phyloP scores from a whole-genome alignment of 169 alveolate species.

The Eimeria nieschulzi region DNA sequence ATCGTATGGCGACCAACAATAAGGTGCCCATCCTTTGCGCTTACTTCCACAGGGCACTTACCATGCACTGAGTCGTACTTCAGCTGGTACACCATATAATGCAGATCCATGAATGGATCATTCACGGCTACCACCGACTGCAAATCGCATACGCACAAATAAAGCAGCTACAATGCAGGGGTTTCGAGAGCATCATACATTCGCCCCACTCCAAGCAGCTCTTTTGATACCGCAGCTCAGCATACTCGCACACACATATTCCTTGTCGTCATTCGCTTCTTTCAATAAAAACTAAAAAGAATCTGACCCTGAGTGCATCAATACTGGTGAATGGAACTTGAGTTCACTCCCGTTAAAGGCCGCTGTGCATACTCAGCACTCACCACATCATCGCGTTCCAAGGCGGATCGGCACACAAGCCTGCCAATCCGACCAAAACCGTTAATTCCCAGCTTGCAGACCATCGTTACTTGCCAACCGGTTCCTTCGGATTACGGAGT shows the following conservation, averaged over 20 bases:
- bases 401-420: conserved; percentile 96
- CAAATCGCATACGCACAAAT: neutral
- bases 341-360: neutral
- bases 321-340: neutral
- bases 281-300: no score
- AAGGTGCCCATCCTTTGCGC: conserved; percentile 85
- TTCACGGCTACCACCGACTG: conserved; percentile 94
- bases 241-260: no score
- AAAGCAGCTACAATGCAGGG: neutral
- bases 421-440: conserved; percentile 99
- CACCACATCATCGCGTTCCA: conserved; percentile 83
- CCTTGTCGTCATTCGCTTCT: no score
- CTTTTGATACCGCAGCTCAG: no score
- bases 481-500: no score
- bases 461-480: conserved; percentile 76
- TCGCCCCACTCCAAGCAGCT: no score
- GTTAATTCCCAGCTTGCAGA: conserved; percentile 95
- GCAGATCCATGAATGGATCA: conserved; percentile 97
- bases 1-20: conserved; percentile 88
- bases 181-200: neutral
- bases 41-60: conserved; percentile 85
- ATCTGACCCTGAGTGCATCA: neutral
- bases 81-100: conserved; percentile 95
- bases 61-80: conserved; percentile 98
- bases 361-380: conserved; percentile 30